A percentile compares a stretch with the other conserved stretches of the same genome.
These are phyloP conservation scores for Plectranthus barbatus DNA, from an alignment of 257 asterid genomes.

Conservation along the genomic window DNA sequence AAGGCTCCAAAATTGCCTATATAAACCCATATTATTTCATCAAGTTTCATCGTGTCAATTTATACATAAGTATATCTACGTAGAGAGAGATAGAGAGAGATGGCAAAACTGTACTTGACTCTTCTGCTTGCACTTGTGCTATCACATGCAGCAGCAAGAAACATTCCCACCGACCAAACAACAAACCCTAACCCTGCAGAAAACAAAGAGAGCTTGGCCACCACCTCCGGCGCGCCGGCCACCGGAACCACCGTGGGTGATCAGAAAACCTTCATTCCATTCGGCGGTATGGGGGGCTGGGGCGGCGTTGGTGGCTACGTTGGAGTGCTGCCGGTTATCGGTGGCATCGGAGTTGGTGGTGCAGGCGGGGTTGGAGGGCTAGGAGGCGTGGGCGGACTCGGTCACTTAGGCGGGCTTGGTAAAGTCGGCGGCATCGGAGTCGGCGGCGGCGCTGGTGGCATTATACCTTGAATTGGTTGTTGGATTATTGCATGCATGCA, in stretches of 20 bases:
- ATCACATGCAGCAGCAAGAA: conserved; percentile 37
- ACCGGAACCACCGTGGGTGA: conserved; percentile 27
- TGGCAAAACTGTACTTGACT: conserved; percentile 28
- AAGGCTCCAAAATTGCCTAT: too few species aligned
- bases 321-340: conserved; percentile 41
- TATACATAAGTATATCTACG: too few species aligned
- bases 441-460: conserved; percentile 35
- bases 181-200: conserved; percentile 12
- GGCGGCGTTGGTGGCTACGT: conserved; percentile 39
- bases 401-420: conserved; percentile 26
- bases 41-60: too few species aligned
- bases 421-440: conserved; percentile 30
- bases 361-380: conserved; percentile 33
- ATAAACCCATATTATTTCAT: too few species aligned
- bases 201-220: conserved; percentile 12
- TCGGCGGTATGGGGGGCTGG: conserved; percentile 55
- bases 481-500: neutral
- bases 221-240: conserved; percentile 8
- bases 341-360: conserved; percentile 32
- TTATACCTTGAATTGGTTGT: conserved; percentile 7
- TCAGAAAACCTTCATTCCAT: conserved; percentile 48
- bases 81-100: conserved; percentile 5
- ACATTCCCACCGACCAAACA: conserved; percentile 19
- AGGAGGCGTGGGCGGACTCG: conserved; percentile 37
- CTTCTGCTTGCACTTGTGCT: conserved; percentile 22